Conservation (phyloP, 2,329 filamentous ascomycete species). For the Plectosphaerella sp. region DNA sequence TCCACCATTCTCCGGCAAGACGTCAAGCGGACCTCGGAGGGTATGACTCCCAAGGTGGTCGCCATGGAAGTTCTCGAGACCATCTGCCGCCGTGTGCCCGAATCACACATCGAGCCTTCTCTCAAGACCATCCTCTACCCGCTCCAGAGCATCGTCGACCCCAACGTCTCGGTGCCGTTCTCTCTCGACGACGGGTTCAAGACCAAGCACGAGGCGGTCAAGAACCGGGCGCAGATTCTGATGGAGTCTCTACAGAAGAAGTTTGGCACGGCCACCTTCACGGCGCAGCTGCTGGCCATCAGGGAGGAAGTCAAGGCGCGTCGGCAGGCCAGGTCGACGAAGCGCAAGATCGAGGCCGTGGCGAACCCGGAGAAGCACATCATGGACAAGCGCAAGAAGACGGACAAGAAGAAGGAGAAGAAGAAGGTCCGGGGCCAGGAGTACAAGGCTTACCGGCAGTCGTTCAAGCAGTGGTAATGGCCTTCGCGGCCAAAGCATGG, state of each 20-base stretch:
- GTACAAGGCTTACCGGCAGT: conserved; percentile 66
- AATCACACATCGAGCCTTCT: conserved; percentile 53
- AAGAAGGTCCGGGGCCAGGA: conserved; percentile 74
- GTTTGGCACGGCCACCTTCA: conserved; percentile 75
- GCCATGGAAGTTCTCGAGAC: conserved; percentile 71
- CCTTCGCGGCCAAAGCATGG: conserved; percentile 4
- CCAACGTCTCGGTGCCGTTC: conserved; percentile 66
- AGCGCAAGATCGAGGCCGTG: conserved; percentile 87
- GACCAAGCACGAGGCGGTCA: conserved; percentile 64
- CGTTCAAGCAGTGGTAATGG: conserved; percentile 50
- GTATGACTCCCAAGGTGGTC: conserved; percentile 69
- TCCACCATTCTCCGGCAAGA: conserved; percentile 77
- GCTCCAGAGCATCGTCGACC: conserved; percentile 80
- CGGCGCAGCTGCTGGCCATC: conserved; percentile 67
- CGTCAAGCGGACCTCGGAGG: conserved; percentile 55
- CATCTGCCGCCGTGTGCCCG: conserved; percentile 58
- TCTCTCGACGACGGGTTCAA: conserved; percentile 68
- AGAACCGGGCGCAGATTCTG: conserved; percentile 68
- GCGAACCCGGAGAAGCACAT: conserved; percentile 74
- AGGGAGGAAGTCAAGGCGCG: conserved; percentile 67
- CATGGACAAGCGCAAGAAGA: conserved; percentile 74
- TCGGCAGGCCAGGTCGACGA: conserved; percentile 70
- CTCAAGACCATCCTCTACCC: conserved; percentile 56
- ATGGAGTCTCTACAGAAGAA: conserved; percentile 82
- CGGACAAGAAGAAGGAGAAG: conserved; percentile 78